Base-by-base conservation (phyloP, 73 alveolate species). In the Tetrahymena borealis region DNA sequence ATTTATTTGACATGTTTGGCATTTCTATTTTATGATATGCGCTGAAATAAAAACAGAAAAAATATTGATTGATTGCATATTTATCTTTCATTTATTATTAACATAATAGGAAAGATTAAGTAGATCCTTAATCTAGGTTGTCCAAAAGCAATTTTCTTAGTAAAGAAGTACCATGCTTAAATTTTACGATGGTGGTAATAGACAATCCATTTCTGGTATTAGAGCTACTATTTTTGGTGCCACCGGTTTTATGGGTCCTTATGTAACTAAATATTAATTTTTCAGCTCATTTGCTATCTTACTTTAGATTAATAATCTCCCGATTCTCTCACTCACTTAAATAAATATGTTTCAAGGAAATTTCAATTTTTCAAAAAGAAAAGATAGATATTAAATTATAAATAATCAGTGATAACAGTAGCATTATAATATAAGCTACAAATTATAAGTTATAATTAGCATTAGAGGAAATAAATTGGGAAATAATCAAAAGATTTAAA, bases 151-250 rank as follows among this genome's bases (percentile, higher is more conserved):
- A 28, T 60, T 60, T 35, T 60, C 85, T 60, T 18, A 60, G 28
- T 60, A 8, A 18, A 60, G 85, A 40, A 93, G 95, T 38, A 91
- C 95, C 3, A 39, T 79, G 79, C 78, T 93, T 33, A 91, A 93
- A 15, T 79, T 93, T 18, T 93, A 39, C 41, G 95, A 93, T 93
- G 91, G 91, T 32, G 95, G 95, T 39, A 38, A 78, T 33, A 93
- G 91, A 42, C 90, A 78, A 32, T 38, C 91, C 18, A 60, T 16
- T 79, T 93, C 93, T 16, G 95, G 95, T 79, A 93, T 93, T 77
- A 79, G 95, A 85, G 95, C 95, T 18, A 93, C 95, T 4, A 93
- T 93, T 85, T 90, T 79, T 79, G 95, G 95, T 15, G 95, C 92
- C 18, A 85, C 95, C 31, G 91, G 95, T 7, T 93, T 93, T 78